These are phyloP conservation scores for Clarireedia paspali DNA, from an alignment of 2,329 filamentous ascomycete species.

Conservation along the genomic window DNA sequence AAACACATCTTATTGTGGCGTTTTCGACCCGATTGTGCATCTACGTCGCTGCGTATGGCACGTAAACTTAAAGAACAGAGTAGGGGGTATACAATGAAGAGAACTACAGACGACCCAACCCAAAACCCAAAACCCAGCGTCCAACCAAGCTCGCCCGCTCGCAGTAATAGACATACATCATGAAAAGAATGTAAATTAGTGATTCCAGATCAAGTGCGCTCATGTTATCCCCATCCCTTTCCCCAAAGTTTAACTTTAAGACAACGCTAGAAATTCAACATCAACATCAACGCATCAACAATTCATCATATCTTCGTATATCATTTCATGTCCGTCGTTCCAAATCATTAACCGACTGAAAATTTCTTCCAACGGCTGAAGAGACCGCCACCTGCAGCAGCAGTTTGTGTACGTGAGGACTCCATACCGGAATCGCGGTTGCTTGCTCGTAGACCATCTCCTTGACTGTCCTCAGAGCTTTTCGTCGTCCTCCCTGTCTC, in stretches of 20 bases:
- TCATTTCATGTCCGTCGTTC: slow-evolving; percentile 2
- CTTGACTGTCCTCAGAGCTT: slow-evolving; percentile 28
- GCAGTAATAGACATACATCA: neutral
- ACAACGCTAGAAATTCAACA: neutral
- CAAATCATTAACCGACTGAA: slow-evolving; percentile 16
- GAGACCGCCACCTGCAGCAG: slow-evolving; percentile 59
- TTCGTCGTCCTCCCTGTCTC: slow-evolving; percentile 17
- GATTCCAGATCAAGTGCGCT: neutral
- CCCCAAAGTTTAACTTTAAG: slow-evolving; percentile 1
- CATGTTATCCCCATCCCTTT: neutral
- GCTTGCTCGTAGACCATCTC: slow-evolving; percentile 21
- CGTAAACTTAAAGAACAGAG: slow-evolving; percentile 2
- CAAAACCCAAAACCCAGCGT: neutral
- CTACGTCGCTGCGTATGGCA: neutral
- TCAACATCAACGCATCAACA: neutral
- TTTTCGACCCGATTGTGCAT: neutral
- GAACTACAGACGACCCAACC: neutral
- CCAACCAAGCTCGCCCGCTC: neutral
- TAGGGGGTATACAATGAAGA: slow-evolving; percentile 8
- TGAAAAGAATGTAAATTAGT: neutral
- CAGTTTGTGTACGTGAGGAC: slow-evolving; percentile 51
- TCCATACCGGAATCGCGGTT: slow-evolving; percentile 25
- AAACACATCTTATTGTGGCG: neutral
- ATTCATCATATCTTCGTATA: slow-evolving; percentile 7
- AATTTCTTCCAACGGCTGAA: slow-evolving; percentile 28